Conservation (phyloP, 2,329 filamentous ascomycete genomes). For the Sclerotinia spermophila region DNA sequence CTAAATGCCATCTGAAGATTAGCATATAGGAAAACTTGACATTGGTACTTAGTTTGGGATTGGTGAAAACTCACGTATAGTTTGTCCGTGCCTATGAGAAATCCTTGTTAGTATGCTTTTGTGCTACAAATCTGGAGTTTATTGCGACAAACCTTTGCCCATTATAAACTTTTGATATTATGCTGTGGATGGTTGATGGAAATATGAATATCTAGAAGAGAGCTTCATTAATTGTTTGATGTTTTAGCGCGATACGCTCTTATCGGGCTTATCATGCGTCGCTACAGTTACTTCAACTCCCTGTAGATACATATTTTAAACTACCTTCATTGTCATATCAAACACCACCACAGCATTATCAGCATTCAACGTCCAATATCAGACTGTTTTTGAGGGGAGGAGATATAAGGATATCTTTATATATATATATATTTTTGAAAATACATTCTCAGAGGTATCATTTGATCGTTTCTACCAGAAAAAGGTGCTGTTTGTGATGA, state of each 20-base stretch:
- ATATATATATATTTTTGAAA: not conserved
- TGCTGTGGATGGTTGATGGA: not conserved
- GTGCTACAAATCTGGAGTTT: not conserved
- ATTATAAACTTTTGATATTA: slow-evolving; percentile 23
- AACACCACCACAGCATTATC: not conserved
- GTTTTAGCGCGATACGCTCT: slow-evolving; percentile 4
- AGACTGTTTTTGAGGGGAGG: too few species aligned
- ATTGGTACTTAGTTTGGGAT: slow-evolving; percentile 2
- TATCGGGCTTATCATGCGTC: slow-evolving; percentile 6
- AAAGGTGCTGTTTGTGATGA: not conserved
- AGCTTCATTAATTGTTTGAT: slow-evolving; percentile 4
- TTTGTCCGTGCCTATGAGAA: slow-evolving; percentile 49
- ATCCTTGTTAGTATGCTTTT: slow-evolving; percentile 6
- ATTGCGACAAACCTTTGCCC: slow-evolving; percentile 33
- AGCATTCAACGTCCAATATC: not conserved
- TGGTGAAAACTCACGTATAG: slow-evolving; percentile 37
- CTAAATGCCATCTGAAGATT: slow-evolving; percentile 38
- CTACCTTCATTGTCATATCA: not conserved
- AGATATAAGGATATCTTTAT: not conserved
- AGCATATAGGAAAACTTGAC: not conserved
- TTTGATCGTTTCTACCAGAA: not conserved
- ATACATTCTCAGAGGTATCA: not conserved
- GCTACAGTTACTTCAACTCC: not conserved
- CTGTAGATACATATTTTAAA: not conserved
- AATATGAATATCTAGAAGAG: not conserved